Conservation (phyloP, 1,284 basidiomycete species). For the Puccinia coronata region DNA sequence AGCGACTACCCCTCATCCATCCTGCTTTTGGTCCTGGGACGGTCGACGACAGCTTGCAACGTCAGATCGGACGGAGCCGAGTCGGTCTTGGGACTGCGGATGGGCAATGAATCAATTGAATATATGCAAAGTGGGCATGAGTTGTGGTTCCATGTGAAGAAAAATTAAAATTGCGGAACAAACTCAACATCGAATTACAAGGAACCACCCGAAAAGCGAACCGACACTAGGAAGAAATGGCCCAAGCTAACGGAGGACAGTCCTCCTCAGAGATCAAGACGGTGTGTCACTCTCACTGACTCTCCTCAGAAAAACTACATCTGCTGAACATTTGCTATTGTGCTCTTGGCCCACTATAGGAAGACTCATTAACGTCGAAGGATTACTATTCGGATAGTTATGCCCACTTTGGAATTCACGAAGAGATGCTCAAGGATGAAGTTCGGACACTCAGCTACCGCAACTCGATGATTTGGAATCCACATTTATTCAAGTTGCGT, state of each 20-base stretch:
- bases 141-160: not conserved
- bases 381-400: conserved; percentile 68
- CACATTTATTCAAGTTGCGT: conserved; percentile 78
- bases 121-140: conserved; percentile 2
- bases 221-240: not conserved
- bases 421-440: conserved; percentile 98
- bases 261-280: not conserved
- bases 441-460: conserved; percentile 96
- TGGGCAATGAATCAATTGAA: not conserved
- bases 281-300: not conserved
- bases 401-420: conserved; percentile 95
- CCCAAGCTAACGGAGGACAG: conserved; percentile 3
- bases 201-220: no score
- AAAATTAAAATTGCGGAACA: not conserved
- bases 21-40: no score
- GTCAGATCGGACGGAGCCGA: no score
- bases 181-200: not conserved
- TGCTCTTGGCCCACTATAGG: not conserved
- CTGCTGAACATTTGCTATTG: not conserved
- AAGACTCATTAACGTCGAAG: conserved; percentile 19
- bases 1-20: no score
- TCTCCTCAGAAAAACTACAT: not conserved
- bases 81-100: no score
- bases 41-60: no score
- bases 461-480: conserved; percentile 89